phyloP scores from a whole-genome alignment of 768 basidiomycete genomes.

The Serendipita indica region DNA sequence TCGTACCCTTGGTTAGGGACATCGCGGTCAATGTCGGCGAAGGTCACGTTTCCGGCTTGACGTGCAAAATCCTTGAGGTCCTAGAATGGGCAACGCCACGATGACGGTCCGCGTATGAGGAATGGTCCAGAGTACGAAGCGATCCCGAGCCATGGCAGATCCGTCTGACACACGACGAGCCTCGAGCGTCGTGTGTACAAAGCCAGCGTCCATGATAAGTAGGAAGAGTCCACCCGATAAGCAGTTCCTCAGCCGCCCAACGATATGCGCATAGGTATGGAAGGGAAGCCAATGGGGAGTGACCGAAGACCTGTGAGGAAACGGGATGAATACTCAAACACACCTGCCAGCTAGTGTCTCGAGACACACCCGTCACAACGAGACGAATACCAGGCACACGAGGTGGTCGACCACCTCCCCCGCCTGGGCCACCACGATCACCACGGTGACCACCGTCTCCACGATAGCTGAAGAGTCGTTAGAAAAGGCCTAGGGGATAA shows the following conservation, averaged over 20 bases:
- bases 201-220: too few species aligned
- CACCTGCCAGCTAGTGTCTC: constrained; percentile 99
- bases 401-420: not conserved
- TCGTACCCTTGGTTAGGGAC: constrained; percentile 73
- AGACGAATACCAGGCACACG: constrained; percentile 65
- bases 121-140: constrained; percentile 8
- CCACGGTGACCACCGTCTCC: constrained; percentile 6
- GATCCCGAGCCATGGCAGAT: not conserved
- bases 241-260: too few species aligned
- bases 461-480: constrained; percentile 17
- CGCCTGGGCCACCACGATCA: not conserved
- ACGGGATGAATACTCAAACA: constrained; percentile 21
- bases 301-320: not conserved
- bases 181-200: not conserved
- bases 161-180: too few species aligned
- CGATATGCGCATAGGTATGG: too few species aligned
- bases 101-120: not conserved
- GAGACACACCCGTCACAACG: constrained; percentile 75
- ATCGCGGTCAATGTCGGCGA: constrained; percentile 88
- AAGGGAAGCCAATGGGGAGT: too few species aligned
- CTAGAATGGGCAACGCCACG: constrained; percentile 28
- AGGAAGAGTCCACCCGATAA: too few species aligned
- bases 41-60: constrained; percentile 82
- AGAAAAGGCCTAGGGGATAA: constrained; percentile 8
- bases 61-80: constrained; percentile 97